Conservation (phyloP, 441 rosid species). For the Metrosideros polymorpha region DNA sequence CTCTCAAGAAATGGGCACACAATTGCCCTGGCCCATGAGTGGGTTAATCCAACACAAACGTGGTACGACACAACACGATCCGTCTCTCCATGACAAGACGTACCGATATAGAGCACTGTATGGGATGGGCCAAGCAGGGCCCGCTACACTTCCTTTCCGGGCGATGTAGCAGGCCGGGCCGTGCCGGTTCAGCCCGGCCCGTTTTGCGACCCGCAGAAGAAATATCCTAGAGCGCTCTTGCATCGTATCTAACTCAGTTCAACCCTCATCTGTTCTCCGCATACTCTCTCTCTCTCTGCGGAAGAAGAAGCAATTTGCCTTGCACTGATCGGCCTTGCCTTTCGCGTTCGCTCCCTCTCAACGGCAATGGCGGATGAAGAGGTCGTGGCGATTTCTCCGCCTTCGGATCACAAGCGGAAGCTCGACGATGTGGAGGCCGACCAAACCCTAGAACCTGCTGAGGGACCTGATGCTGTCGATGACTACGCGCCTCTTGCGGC, state of each 20-base stretch:
- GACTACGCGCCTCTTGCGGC: not conserved
- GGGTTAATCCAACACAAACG: not conserved
- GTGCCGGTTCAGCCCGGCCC: not conserved
- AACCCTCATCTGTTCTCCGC: not conserved
- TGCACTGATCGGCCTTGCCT: not conserved
- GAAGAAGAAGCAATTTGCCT: not conserved
- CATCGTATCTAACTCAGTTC: not conserved
- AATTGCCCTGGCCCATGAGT: not conserved
- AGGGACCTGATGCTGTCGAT: conserved; percentile 1
- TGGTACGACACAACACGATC: not conserved
- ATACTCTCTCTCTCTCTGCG: not conserved
- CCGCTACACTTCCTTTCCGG: not conserved
- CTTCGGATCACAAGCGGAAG: conserved; percentile 71
- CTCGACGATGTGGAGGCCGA: conserved; percentile 40
- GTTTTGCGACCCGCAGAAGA: not conserved
- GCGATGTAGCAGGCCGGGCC: no score
- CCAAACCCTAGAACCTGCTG: conserved; percentile 5
- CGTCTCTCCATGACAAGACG: not conserved
- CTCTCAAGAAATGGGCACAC: no score
- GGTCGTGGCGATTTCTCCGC: conserved; percentile 20
- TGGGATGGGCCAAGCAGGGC: not conserved
- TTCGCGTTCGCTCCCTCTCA: not conserved
- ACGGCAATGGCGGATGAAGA: conserved; percentile 59
- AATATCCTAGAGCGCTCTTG: not conserved
- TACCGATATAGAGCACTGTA: no score